phyloP scores from a whole-genome alignment of 345 rosid genomes.

The Citrus cavaleriei region DNA sequence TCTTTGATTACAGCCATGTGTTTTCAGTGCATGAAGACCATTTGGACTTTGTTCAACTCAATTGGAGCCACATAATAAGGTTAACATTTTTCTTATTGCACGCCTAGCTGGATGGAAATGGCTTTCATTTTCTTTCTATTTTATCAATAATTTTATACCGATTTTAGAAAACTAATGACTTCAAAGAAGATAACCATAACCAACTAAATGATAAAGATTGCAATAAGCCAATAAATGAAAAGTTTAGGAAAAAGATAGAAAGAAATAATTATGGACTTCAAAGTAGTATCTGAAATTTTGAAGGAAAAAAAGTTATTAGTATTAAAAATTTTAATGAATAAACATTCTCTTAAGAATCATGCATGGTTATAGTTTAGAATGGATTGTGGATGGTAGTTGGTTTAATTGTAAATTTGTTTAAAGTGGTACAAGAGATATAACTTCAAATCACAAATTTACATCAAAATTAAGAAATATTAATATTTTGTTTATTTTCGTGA shows the following conservation, averaged over 20 bases:
- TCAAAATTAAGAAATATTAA: too few species aligned
- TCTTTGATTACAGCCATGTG: background rate
- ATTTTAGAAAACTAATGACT: background rate
- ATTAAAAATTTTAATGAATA: too few species aligned
- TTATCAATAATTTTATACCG: background rate
- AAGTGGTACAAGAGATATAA: too few species aligned
- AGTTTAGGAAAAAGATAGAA: background rate
- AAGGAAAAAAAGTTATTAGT: too few species aligned
- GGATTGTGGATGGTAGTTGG: too few species aligned
- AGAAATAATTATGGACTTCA: background rate
- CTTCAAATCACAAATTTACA: too few species aligned
- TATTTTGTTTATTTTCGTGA: too few species aligned
- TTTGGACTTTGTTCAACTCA: background rate
- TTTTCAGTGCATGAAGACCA: background rate
- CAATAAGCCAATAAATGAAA: background rate
- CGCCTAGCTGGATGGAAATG: background rate
- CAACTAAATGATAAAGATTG: background rate
- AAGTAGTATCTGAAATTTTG: background rate
- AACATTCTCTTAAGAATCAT: too few species aligned
- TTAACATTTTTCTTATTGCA: background rate
- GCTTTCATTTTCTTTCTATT: background rate
- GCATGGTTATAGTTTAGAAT: too few species aligned
- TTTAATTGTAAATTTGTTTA: too few species aligned
- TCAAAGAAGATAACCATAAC: background rate
- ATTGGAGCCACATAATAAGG: background rate